phyloP scores from a whole-genome alignment of 441 rosid species.

The Jatropha multifida region DNA sequence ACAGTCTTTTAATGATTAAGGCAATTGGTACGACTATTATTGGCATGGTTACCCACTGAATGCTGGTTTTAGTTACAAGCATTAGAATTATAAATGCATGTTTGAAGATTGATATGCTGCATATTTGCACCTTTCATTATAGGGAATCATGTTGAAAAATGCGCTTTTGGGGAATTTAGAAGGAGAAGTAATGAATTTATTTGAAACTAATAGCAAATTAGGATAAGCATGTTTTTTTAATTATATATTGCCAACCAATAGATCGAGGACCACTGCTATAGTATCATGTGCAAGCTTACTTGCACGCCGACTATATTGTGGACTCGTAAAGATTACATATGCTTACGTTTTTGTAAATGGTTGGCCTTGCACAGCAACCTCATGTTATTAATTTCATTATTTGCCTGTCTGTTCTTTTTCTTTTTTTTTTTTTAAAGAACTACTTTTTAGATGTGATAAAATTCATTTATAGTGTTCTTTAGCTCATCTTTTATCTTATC shows the following conservation, averaged over 20 bases:
- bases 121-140: neutral
- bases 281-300: neutral
- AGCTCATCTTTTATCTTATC: no score
- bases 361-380: no score
- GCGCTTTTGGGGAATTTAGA: neutral
- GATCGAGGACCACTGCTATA: slow-evolving; percentile 1
- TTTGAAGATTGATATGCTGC: neutral
- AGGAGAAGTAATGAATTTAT: neutral
- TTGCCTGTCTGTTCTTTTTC: no score
- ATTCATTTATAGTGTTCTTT: no score
- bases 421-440: no score
- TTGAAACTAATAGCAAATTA: neutral
- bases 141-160: neutral
- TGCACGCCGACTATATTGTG: neutral
- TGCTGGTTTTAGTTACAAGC: neutral
- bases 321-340: neutral
- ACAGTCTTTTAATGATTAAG: neutral
- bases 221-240: neutral
- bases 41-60: neutral
- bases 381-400: no score
- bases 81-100: neutral
- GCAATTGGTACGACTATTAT: neutral
- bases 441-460: no score
- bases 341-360: no score
- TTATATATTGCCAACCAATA: neutral